These are phyloP conservation scores for Globisporangium paroecandrum DNA, from an alignment of 352 stramenopile genomes.

Conservation along the genomic window DNA sequence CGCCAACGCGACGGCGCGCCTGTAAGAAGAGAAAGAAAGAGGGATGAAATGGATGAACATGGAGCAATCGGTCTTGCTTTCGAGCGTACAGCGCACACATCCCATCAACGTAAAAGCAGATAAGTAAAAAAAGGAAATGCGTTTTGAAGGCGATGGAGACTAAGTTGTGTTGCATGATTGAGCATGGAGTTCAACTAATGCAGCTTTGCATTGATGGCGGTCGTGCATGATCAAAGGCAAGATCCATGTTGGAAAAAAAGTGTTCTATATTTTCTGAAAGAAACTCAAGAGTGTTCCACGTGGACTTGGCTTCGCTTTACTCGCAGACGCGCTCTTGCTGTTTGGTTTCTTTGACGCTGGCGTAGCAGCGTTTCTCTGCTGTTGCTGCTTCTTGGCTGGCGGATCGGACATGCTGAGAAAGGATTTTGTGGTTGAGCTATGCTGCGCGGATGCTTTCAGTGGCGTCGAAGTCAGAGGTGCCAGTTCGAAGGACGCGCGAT, in stretches of 20 bases:
- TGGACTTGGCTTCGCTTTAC: conserved; percentile 8
- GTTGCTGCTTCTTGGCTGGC: conserved; percentile 8
- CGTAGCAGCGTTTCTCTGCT: conserved; percentile 3
- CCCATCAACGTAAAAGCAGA: neutral
- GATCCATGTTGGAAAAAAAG: neutral
- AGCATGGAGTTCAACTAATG: neutral
- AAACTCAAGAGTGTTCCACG: conserved; percentile 44
- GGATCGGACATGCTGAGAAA: conserved; percentile 1
- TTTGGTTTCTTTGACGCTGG: conserved; percentile 8
- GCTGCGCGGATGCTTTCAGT: conserved; percentile 5
- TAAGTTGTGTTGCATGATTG: neutral
- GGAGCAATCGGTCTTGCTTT: neutral
- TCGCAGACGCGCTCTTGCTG: conserved; percentile 5
- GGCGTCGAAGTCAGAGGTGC: conserved; percentile 6
- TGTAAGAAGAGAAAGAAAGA: conserved; percentile 9
- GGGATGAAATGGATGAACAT: neutral
- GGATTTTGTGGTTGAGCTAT: conserved; percentile 9
- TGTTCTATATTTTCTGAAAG: conserved; percentile 29
- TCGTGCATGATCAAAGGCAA: too few relatives aligned
- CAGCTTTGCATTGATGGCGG: neutral
- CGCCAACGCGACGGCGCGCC: conserved; percentile 8
- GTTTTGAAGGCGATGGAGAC: neutral
- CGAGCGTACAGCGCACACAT: neutral
- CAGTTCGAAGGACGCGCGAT: conserved; percentile 18
- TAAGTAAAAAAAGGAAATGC: neutral